Evolutionary conservation across 2,329 filamentous ascomycete species (phyloP).

Genomic region (Talaromyces funiculosus): DNA sequence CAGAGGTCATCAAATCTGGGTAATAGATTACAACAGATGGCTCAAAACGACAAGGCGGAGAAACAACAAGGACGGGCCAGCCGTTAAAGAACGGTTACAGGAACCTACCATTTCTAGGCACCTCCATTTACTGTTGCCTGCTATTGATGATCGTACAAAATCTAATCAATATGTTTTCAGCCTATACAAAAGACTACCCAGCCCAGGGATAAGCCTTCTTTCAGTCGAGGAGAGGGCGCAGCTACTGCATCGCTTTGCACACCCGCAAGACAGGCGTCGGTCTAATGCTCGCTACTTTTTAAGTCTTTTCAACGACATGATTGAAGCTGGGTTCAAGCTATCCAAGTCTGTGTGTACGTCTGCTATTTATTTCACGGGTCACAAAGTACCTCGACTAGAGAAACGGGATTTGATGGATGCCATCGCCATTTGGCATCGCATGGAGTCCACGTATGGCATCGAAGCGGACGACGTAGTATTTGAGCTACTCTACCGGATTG

Average conservation of each 20-base stretch:
- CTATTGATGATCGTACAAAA: constrained; percentile 40
- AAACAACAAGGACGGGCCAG: not conserved
- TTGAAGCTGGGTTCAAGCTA: constrained; percentile 64
- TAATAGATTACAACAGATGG: constrained; percentile 33
- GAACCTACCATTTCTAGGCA: constrained; percentile 32
- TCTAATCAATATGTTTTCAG: constrained; percentile 48
- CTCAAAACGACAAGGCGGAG: not conserved
- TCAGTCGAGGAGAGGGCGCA: constrained; percentile 50
- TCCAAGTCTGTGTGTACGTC: constrained; percentile 71
- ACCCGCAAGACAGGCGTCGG: constrained; percentile 36
- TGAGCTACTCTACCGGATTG: constrained; percentile 85
- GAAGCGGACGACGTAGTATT: constrained; percentile 74
- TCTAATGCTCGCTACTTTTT: constrained; percentile 71
- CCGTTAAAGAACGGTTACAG: constrained; percentile 16
- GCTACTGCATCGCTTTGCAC: constrained; percentile 64
- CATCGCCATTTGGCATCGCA: constrained; percentile 77
- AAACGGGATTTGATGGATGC: constrained; percentile 60
- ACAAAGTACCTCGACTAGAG: constrained; percentile 58
- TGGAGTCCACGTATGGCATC: constrained; percentile 68
- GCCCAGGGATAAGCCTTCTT: constrained; percentile 51
- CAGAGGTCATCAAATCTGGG: not conserved
- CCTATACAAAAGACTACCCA: constrained; percentile 48
- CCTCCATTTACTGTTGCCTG: constrained; percentile 31
- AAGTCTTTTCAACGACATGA: constrained; percentile 75
- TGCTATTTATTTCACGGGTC: constrained; percentile 72